Percentiles rank a stretch among this genome's conserved stretches.
phyloP scores from a whole-genome alignment of 176 grass and related monocot genomes.

The Carex littledalei region DNA sequence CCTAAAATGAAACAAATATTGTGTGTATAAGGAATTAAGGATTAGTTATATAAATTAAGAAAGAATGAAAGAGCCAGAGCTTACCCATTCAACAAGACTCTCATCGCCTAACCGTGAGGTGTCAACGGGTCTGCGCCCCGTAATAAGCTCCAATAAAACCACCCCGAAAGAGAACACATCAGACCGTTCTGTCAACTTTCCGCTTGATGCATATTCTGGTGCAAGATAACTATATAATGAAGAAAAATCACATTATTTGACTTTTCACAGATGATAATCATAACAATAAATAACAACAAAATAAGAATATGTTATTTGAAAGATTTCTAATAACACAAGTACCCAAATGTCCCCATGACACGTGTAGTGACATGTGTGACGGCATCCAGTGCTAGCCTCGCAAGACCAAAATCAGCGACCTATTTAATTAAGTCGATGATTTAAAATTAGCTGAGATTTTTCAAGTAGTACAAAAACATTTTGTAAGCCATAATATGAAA shows the following conservation, averaged over 20 bases:
- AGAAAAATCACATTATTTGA: slow-evolving; percentile 10
- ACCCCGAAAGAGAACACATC: slow-evolving; percentile 94
- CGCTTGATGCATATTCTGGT: slow-evolving; percentile 84
- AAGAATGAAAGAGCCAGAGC: not conserved
- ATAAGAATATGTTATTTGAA: not conserved
- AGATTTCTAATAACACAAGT: slow-evolving; percentile 9
- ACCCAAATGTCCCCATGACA: slow-evolving; percentile 99
- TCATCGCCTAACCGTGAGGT: slow-evolving; percentile 50
- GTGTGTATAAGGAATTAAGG: not conserved
- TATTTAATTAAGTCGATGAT: slow-evolving; percentile 18
- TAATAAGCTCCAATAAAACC: slow-evolving; percentile 87
- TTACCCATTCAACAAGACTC: slow-evolving; percentile 94
- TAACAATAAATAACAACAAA: not conserved
- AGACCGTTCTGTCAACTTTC: slow-evolving; percentile 85
- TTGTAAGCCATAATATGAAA: not conserved
- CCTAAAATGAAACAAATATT: slow-evolving; percentile 28
- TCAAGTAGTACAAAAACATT: not conserved
- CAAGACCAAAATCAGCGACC: slow-evolving; percentile 95
- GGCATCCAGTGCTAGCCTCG: slow-evolving; percentile 80
- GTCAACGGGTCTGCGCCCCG: slow-evolving; percentile 77
- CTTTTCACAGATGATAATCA: not conserved
- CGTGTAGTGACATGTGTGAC: slow-evolving; percentile 87
- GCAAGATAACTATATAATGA: slow-evolving; percentile 60
- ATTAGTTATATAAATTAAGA: not conserved
- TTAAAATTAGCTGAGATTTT: not conserved